These are phyloP conservation scores for Penicillium sp. DNA, from an alignment of 2,329 filamentous ascomycete species.

Conservation along the genomic window DNA sequence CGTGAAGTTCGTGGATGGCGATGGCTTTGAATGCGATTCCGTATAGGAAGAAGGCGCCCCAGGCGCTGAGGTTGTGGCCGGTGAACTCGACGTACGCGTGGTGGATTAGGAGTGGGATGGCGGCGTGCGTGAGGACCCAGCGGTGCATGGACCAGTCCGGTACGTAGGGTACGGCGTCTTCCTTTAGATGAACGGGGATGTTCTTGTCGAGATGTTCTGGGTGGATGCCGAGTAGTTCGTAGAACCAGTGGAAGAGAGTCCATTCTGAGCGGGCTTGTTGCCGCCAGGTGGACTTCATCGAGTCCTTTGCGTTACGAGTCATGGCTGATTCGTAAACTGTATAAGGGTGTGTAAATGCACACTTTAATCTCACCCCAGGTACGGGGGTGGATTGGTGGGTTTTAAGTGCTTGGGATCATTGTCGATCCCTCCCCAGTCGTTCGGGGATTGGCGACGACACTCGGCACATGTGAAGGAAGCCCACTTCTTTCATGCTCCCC, in stretches of 20 bases:
- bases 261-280: slow-evolving; percentile 22
- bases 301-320: slow-evolving; percentile 26
- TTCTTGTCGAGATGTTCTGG: too few relatives aligned
- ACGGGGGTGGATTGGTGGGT: slow-evolving; percentile 1
- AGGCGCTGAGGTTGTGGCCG: too few relatives aligned
- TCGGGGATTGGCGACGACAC: not conserved
- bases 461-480: slow-evolving; percentile 22
- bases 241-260: slow-evolving; percentile 27
- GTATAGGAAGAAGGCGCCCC: slow-evolving; percentile 7
- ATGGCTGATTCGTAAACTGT: not conserved
- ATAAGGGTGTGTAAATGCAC: not conserved
- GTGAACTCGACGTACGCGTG: too few relatives aligned
- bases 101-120: too few relatives aligned
- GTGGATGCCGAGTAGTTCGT: slow-evolving; percentile 19
- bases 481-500: slow-evolving; percentile 13
- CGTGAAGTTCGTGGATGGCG: slow-evolving; percentile 27
- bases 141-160: too few relatives aligned
- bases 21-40: slow-evolving; percentile 23
- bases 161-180: too few relatives aligned
- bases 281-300: slow-evolving; percentile 31
- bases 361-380: not conserved
- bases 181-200: too few relatives aligned
- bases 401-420: slow-evolving; percentile 14
- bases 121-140: too few relatives aligned
- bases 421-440: slow-evolving; percentile 20